These are phyloP conservation scores for Eurotiales sp. DNA, from an alignment of 2,329 filamentous ascomycete species.

Conservation along the genomic window DNA sequence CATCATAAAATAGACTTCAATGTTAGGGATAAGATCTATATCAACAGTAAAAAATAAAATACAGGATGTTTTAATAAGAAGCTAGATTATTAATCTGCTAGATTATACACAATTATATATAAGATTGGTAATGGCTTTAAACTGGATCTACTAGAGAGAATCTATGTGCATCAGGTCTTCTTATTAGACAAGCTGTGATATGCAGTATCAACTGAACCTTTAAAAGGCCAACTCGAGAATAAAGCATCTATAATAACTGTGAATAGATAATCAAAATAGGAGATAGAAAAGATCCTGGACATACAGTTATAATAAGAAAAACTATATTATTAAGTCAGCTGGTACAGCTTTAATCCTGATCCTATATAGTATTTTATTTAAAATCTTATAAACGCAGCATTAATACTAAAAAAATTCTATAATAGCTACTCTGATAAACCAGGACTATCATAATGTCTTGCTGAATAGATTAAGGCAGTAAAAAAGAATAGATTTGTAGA, in stretches of 20 bases:
- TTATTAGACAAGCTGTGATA: slow-evolving; percentile 1
- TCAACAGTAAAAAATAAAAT: not conserved
- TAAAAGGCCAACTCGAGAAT: not conserved
- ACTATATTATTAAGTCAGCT: slow-evolving; percentile 14
- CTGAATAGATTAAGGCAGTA: no score
- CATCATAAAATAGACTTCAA: not conserved
- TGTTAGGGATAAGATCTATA: not conserved
- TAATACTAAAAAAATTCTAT: no score
- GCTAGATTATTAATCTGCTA: not conserved
- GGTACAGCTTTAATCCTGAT: slow-evolving; percentile 12
- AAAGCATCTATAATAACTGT: not conserved
- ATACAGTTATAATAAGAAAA: not conserved
- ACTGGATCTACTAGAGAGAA: not conserved
- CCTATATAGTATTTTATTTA: slow-evolving; percentile 11
- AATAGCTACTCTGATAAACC: no score
- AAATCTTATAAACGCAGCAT: slow-evolving; percentile 9
- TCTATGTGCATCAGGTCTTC: slow-evolving; percentile 10
- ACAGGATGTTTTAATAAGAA: not conserved
- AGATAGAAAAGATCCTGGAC: slow-evolving; percentile 14
- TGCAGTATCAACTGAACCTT: not conserved
- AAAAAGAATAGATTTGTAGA: no score
- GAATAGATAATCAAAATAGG: slow-evolving; percentile 11
- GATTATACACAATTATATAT: slow-evolving; percentile 1
- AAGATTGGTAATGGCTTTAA: not conserved
- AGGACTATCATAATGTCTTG: no score